phyloP scores from a whole-genome alignment of 257 asterid species.

The Striga asiatica region DNA sequence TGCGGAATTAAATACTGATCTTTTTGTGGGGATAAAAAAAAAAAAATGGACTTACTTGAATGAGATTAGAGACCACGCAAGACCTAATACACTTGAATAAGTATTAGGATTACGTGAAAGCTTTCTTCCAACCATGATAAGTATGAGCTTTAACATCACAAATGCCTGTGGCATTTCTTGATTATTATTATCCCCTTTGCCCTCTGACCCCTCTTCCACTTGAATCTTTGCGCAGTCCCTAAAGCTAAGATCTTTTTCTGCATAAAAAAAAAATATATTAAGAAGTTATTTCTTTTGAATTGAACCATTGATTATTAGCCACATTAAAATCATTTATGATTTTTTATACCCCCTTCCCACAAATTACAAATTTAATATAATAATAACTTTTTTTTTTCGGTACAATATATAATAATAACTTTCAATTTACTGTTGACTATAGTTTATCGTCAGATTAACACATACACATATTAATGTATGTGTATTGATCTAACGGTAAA shows the following conservation, averaged over 20 bases:
- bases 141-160: constrained; percentile 45
- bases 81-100: constrained; percentile 57
- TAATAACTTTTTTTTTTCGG: too few relatives aligned
- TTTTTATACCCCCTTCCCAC: too few relatives aligned
- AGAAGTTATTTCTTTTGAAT: not conserved
- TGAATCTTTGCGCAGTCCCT: constrained; percentile 39
- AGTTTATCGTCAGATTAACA: too few relatives aligned
- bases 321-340: not conserved
- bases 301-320: not conserved
- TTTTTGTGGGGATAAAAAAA: too few relatives aligned
- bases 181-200: constrained; percentile 12
- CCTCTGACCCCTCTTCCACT: constrained; percentile 19
- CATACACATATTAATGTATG: too few relatives aligned
- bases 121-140: constrained; percentile 56
- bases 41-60: constrained; percentile 36
- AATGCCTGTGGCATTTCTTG: constrained; percentile 51
- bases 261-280: not conserved
- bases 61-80: constrained; percentile 54
- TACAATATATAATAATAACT: too few relatives aligned
- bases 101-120: constrained; percentile 73
- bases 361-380: too few relatives aligned
- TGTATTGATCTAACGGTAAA: too few relatives aligned
- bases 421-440: too few relatives aligned
- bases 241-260: constrained; percentile 67
- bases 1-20: too few relatives aligned